Conservation (phyloP, 495 filamentous ascomycete genomes). For the Jackrogersella minutella region DNA sequence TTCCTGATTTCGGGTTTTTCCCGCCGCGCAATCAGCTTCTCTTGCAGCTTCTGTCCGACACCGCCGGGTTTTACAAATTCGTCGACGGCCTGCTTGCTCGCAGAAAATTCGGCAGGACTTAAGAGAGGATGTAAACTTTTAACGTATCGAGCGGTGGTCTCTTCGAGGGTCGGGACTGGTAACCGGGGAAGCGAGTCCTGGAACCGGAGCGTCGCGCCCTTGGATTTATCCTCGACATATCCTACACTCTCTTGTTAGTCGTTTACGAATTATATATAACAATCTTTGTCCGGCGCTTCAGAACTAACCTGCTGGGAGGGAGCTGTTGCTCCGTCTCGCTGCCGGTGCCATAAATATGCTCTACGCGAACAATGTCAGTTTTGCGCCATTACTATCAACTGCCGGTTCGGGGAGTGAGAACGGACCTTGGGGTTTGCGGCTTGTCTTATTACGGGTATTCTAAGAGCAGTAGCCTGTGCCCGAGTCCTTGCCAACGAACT, state of each 20-base stretch:
- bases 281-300: neutral
- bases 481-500: conserved; percentile 55
- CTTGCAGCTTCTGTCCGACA: conserved; percentile 83
- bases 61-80: conserved; percentile 85
- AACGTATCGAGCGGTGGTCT: conserved; percentile 89
- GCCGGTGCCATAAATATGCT: conserved; percentile 62
- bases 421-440: conserved; percentile 44
- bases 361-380: conserved; percentile 34
- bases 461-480: conserved; percentile 51
- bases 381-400: conserved; percentile 13
- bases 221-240: conserved; percentile 90
- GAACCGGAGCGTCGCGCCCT: conserved; percentile 93
- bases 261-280: conserved; percentile 21
- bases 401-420: neutral
- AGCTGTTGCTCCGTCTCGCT: conserved; percentile 64
- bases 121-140: conserved; percentile 90
- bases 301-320: conserved; percentile 63
- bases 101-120: conserved; percentile 72
- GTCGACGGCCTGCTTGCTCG: conserved; percentile 81
- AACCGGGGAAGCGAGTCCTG: conserved; percentile 93
- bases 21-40: conserved; percentile 81
- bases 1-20: conserved; percentile 87
- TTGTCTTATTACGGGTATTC: conserved; percentile 45
- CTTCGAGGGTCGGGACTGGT: conserved; percentile 91
- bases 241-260: conserved; percentile 57